Evolutionary conservation across 257 asterid species (phyloP).

Genomic region (Datura wrightii): DNA sequence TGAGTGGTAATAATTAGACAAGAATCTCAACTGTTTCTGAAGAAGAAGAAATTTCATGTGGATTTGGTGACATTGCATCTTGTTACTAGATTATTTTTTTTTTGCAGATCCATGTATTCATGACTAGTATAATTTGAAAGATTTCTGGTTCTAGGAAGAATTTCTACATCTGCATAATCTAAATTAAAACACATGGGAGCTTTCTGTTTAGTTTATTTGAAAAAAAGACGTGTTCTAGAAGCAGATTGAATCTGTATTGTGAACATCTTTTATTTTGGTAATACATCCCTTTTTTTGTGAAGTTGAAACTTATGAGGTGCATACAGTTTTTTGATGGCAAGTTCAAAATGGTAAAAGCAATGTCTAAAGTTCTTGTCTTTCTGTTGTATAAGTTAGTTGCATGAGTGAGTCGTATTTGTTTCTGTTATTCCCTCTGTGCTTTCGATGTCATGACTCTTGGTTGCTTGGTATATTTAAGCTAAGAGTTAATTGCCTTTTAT

Average conservation of each 20-base stretch:
- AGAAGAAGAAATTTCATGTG: slow-evolving; percentile 16
- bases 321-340: slow-evolving; percentile 1
- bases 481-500: neutral
- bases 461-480: neutral
- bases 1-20: neutral
- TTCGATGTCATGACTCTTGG: neutral
- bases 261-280: neutral
- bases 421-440: neutral
- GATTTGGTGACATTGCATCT: slow-evolving; percentile 9
- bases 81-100: neutral
- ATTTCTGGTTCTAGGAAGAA: neutral
- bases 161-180: neutral
- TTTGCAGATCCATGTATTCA: neutral
- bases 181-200: neutral
- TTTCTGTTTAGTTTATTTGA: neutral
- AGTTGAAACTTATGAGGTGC: slow-evolving; percentile 6
- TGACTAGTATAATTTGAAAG: neutral
- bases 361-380: neutral
- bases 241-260: neutral
- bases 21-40: neutral
- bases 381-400: slow-evolving; percentile 20
- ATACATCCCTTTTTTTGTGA: neutral
- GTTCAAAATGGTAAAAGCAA: slow-evolving; percentile 25
- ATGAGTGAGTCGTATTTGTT: slow-evolving; percentile 11
- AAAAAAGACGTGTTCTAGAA: slow-evolving; percentile 5